A percentile compares a stretch with the other conserved stretches of the same genome.
Evolutionary conservation across 371 early-diverging fungal species (phyloP).

Genomic region (Mortierella sp.): DNA sequence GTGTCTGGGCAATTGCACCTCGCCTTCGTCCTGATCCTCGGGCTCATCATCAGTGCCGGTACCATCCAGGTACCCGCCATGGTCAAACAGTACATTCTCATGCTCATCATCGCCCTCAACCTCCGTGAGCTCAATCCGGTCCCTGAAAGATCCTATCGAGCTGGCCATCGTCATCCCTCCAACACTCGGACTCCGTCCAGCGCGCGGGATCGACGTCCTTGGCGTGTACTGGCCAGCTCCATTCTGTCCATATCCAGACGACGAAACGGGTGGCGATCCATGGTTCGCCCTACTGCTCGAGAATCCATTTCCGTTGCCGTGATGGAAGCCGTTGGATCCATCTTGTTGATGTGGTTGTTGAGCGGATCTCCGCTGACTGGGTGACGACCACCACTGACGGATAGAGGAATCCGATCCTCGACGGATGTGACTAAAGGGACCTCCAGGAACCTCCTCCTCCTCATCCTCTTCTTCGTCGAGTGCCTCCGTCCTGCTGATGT

Average conservation of each 20-base stretch:
- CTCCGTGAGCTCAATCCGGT: constrained; percentile 50
- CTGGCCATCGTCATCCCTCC: constrained; percentile 47
- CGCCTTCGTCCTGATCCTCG: constrained; percentile 51
- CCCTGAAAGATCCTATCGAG: constrained; percentile 48
- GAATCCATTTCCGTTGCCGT: background rate
- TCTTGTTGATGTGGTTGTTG: background rate
- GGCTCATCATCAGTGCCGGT: constrained; percentile 16
- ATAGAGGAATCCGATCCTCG: constrained; percentile 19
- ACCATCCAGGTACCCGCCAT: constrained; percentile 21
- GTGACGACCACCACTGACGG: constrained; percentile 40
- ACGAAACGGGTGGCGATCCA: constrained; percentile 1
- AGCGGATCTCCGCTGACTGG: background rate
- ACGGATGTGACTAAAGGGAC: constrained; percentile 15
- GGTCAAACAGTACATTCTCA: constrained; percentile 31
- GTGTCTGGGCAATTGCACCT: constrained; percentile 32
- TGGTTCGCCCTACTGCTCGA: constrained; percentile 11
- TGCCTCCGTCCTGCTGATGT: constrained; percentile 69
- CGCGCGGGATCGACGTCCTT: constrained; percentile 19
- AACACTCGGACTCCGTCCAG: constrained; percentile 39
- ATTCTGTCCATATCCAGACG: constrained; percentile 12
- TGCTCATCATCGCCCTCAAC: constrained; percentile 18
- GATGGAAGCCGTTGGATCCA: background rate
- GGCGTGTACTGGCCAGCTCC: constrained; percentile 19
- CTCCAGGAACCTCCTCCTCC: constrained; percentile 28
- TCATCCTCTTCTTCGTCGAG: constrained; percentile 54